Evolutionary conservation across 257 asterid genomes (phyloP), one percentile per base, ranked within the genome.

Genomic region (Solanum infundibuliforme): DNA sequence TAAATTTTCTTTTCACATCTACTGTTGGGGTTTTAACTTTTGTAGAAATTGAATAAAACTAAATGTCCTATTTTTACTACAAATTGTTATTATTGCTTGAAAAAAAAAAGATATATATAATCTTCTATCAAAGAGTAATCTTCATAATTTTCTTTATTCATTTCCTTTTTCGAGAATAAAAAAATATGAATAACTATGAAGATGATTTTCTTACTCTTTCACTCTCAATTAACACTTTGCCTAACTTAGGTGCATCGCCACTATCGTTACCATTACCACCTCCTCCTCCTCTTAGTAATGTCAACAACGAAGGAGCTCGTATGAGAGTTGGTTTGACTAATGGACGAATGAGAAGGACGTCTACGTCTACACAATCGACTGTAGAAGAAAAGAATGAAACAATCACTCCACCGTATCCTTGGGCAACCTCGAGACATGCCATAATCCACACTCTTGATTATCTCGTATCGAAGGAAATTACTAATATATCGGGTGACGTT

Each of bases 391-490:
- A 85, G 39, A 43, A 60, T 12, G 83, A 85, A 29, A 18, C 18
- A 14, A 62, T 88, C 21, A 84, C 88, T 55, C 48, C 83, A 14
- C 84, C 88, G 3, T 88, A 85, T 55, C 87, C 90, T 31, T 88
- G 90, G 90, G 87, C 74, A 5, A 88, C 90, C 18, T 16, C 86
- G 4, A 84, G 29, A 34, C 88, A 83, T 9, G 88, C 90, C 29
- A 76, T 62, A 1, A 62, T 88, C 20, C 86, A 88, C 27, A 76
- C 32, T 41, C 35, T 75, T 2, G 29, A 85, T n/a, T 77, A 85
- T 36, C 86, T 88, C 0, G 34, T 85, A 25, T 60, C 86, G 2
- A 85, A 88, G 2, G 62, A 77, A 38, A 84, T 88, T 16, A 48
- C 23, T 32, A 41, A 0, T 39, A 88, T 85, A 31, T 39, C 38